phyloP scores from a whole-genome alignment of 306 rosid genomes.

The Vigna nakashimae region DNA sequence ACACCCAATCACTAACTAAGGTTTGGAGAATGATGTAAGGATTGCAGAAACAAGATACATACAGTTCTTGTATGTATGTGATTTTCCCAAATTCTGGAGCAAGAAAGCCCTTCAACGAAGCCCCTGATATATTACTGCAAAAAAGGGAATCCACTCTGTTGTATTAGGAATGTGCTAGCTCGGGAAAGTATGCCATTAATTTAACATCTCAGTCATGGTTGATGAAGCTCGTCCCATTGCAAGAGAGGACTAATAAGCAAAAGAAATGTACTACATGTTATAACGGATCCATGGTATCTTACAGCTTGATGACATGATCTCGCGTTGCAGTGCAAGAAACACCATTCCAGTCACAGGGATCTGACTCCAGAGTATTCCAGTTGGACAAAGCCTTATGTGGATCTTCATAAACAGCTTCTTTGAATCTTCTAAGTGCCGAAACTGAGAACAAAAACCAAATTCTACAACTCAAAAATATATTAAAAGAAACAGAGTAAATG shows the following conservation, averaged over 20 bases:
- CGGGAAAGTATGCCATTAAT: conserved; percentile 26
- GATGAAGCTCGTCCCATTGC: conserved; percentile 14
- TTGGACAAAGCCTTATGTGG: conserved; percentile 71
- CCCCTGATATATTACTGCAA: conserved; percentile 85
- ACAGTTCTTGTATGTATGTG: conserved; percentile 81
- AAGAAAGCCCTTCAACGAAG: conserved; percentile 77
- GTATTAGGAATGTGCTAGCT: conserved; percentile 39
- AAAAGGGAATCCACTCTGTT: conserved; percentile 43
- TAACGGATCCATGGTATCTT: conserved; percentile 49
- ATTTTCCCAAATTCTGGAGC: conserved; percentile 83
- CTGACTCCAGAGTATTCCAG: conserved; percentile 79
- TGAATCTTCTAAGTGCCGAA: conserved; percentile 69
- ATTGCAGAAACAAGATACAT: conserved; percentile 42
- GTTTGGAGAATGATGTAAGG: not conserved
- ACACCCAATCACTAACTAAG: not conserved
- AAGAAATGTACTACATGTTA: conserved; percentile 18
- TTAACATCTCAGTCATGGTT: conserved; percentile 26
- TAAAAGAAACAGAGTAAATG: conserved; percentile 13
- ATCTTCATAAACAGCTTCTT: conserved; percentile 85
- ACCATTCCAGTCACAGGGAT: conserved; percentile 94
- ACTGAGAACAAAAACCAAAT: conserved; percentile 54
- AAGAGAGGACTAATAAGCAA: not conserved
- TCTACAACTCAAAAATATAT: conserved; percentile 34
- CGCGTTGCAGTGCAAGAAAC: conserved; percentile 64
- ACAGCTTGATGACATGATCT: conserved; percentile 86